Evolutionary conservation across 768 basidiomycete species (phyloP), one percentile per base, ranked within the genome.

Genomic region (Galerina sulciceps): DNA sequence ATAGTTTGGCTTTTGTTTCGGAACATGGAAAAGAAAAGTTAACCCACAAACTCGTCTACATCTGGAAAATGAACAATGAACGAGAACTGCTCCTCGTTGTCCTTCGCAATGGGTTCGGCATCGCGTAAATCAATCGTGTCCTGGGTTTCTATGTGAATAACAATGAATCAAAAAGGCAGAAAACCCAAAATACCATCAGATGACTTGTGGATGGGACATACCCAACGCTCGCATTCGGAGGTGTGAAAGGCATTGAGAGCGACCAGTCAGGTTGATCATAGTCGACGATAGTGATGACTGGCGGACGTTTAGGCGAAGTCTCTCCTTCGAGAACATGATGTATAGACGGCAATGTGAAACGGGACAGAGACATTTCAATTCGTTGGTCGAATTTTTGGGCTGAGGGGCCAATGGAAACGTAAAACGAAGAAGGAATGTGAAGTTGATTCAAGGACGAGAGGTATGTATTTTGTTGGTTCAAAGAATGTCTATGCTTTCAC

Each of bases 21-120:
- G 4, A 26, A 36, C 23, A 36, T 6, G 26, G 14, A 46, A n/a
- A 45, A 37, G 5, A n/a, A 37, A 44, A 17, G 31, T 23, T 10
- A 23, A 37, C 34, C 44, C 42, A 35, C 23, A 9, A 46, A 34
- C 20, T 34, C 34, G 6, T 52, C 47, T 3, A 51, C 56, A 9
- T 57, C 56, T 6, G 49, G 50, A 17, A 58, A 58, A 52, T 43
- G 50, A 15, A 58, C 57, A 23, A 58, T 46, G 22, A 51, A 58
- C 20, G 50, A 58, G 22, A 58, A 58, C 20, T 58, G 57, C 35
- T 58, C 57, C 14, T 34, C 50, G 36, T 43, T 49, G 1, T 50
- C 31, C n/a, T 37, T 18, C 20, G 57, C 57, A 51, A 51, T 51
- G 23, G 57, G 57, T 1, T 44, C 49, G 17, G 31, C 49, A 18